Conservation (phyloP, 2,329 filamentous ascomycete species). For the Nannizziopsis barbatae region DNA sequence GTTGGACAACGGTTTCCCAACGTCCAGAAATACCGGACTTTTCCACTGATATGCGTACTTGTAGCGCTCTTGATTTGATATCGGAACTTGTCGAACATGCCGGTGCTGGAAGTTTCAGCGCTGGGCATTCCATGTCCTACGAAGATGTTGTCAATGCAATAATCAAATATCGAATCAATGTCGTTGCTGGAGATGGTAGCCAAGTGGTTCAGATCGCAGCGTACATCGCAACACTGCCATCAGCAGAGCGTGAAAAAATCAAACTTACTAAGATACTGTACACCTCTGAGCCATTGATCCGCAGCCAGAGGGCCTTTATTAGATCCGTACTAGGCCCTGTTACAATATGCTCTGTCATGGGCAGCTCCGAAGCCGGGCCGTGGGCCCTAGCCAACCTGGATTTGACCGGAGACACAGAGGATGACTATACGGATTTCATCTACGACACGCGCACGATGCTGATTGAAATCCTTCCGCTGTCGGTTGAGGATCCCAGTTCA, state of each 20-base stretch:
- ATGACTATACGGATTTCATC: slow-evolving; percentile 27
- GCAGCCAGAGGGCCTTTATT: slow-evolving; percentile 27
- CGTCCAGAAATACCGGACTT: neutral
- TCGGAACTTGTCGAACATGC: slow-evolving; percentile 35
- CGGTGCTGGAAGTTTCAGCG: slow-evolving; percentile 32
- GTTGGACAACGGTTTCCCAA: neutral
- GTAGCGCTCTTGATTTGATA: slow-evolving; percentile 32
- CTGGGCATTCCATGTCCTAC: slow-evolving; percentile 24
- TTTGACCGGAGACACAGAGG: slow-evolving; percentile 17
- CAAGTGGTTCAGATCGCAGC: slow-evolving; percentile 31
- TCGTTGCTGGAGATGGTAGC: slow-evolving; percentile 30
- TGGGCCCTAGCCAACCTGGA: slow-evolving; percentile 28
- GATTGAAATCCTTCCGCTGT: slow-evolving; percentile 30
- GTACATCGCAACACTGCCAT: slow-evolving; percentile 25
- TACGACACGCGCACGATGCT: slow-evolving; percentile 30
- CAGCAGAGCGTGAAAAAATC: slow-evolving; percentile 17
- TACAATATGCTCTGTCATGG: slow-evolving; percentile 33
- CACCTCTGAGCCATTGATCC: slow-evolving; percentile 34
- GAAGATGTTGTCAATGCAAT: slow-evolving; percentile 22
- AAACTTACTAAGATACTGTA: slow-evolving; percentile 36
- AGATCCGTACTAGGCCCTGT: slow-evolving; percentile 23
- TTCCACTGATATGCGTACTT: neutral
- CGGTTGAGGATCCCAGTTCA: slow-evolving; percentile 6
- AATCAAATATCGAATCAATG: slow-evolving; percentile 28
- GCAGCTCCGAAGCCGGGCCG: slow-evolving; percentile 36